Conservation (phyloP, 768 basidiomycete species). For the Rhodosporidiobolus sp. region DNA sequence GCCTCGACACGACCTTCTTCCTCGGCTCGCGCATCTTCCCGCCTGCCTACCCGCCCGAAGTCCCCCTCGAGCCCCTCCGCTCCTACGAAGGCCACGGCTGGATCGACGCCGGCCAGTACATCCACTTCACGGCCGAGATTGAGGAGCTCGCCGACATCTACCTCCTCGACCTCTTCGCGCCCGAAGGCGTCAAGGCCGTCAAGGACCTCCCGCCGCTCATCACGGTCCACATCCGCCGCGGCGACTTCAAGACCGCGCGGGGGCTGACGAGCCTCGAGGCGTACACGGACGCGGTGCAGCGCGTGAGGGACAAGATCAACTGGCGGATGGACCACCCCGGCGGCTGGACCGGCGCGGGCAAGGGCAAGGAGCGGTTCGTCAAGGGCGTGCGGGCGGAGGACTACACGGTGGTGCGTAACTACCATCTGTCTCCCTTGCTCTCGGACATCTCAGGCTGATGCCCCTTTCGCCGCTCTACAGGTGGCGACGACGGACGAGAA, state of each 20-base stretch:
- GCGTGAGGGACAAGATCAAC: slow-evolving; percentile 15
- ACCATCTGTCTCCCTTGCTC: not conserved
- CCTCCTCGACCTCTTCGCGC: slow-evolving; percentile 21
- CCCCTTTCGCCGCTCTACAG: too few relatives aligned
- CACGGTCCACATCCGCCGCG: slow-evolving; percentile 36
- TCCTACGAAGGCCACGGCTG: slow-evolving; percentile 28
- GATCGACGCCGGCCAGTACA: slow-evolving; percentile 22
- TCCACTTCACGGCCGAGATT: slow-evolving; percentile 22
- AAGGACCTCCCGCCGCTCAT: slow-evolving; percentile 31
- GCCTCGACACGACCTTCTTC: slow-evolving; percentile 40
- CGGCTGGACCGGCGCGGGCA: slow-evolving; percentile 11
- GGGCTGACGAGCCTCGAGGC: slow-evolving; percentile 27
- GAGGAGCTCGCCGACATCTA: slow-evolving; percentile 24
- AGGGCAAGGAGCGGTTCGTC: slow-evolving; percentile 7
- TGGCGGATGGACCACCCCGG: slow-evolving; percentile 24
- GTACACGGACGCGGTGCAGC: slow-evolving; percentile 23
- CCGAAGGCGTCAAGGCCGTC: not conserved
- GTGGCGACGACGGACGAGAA: slow-evolving; percentile 64
- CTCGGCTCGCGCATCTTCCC: slow-evolving; percentile 29
- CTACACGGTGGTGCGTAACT: slow-evolving; percentile 53
- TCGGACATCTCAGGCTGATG: not conserved
- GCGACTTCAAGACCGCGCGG: slow-evolving; percentile 31
- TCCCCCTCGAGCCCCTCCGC: slow-evolving; percentile 6
- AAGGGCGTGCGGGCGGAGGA: slow-evolving; percentile 31
- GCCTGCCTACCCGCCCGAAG: slow-evolving; percentile 6